These are phyloP conservation scores for Davidsoniella eucalypti DNA, from an alignment of 2,329 filamentous ascomycete species.

Conservation along the genomic window DNA sequence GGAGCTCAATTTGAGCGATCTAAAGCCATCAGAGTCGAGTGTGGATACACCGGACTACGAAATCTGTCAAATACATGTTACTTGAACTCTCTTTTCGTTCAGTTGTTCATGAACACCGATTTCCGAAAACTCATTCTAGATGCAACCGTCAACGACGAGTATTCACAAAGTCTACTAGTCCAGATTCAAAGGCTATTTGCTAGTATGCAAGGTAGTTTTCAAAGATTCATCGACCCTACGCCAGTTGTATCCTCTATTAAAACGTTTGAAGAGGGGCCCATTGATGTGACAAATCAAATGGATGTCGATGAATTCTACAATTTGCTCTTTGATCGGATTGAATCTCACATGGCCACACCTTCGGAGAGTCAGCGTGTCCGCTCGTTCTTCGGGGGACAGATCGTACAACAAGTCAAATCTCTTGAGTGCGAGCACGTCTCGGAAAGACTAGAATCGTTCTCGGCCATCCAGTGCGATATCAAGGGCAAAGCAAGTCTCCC, in stretches of 20 bases:
- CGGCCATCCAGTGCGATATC: conserved; percentile 89
- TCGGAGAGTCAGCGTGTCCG: conserved; percentile 59
- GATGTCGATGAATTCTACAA: conserved; percentile 98
- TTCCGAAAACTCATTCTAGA: conserved; percentile 75
- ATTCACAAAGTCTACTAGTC: conserved; percentile 50
- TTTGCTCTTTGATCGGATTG: conserved; percentile 79
- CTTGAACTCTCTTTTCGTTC: conserved; percentile 82
- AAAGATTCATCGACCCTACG: conserved; percentile 56
- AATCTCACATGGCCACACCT: conserved; percentile 54
- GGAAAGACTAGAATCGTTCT: conserved; percentile 77
- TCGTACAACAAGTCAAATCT: conserved; percentile 89
- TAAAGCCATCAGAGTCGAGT: conserved; percentile 36
- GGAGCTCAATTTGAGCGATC: no score
- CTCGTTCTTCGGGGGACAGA: conserved; percentile 76
- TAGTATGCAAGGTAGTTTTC: conserved; percentile 68
- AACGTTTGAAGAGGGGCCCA: conserved; percentile 64
- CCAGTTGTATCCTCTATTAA: conserved; percentile 59
- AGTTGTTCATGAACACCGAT: conserved; percentile 86
- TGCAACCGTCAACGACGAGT: conserved; percentile 37
- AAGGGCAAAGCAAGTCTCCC: conserved; percentile 73
- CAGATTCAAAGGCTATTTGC: conserved; percentile 72
- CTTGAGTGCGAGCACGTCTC: conserved; percentile 91
- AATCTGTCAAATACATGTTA: conserved; percentile 97
- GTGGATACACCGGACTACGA: conserved; percentile 74
- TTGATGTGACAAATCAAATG: conserved; percentile 86